A percentile compares a stretch with the other conserved stretches of the same genome.
These are phyloP conservation scores for Fusarium sp. DNA, from an alignment of 2,329 filamentous ascomycete genomes.

Conservation along the genomic window DNA sequence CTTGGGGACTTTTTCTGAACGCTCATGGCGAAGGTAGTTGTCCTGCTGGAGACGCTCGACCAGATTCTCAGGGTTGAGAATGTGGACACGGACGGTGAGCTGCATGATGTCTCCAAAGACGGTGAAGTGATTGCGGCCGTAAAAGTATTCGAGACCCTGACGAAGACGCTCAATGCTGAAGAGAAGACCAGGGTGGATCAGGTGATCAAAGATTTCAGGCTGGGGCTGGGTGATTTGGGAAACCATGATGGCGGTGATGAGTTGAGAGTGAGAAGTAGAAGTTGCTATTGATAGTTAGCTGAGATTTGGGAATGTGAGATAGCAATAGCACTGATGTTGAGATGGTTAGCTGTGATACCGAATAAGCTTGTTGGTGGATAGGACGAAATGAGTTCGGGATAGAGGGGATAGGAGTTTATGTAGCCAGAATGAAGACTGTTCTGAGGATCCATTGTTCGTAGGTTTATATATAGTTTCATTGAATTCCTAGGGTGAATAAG, in stretches of 20 bases:
- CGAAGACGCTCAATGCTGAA: not conserved
- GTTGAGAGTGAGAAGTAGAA: too few species aligned
- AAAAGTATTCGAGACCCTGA: not conserved
- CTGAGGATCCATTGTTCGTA: not conserved
- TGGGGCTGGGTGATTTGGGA: not conserved
- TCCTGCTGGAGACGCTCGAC: conserved; percentile 3
- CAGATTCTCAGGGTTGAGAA: not conserved
- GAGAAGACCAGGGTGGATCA: not conserved
- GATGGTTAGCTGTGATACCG: not conserved
- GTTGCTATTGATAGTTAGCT: not conserved
- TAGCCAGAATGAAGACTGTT: not conserved
- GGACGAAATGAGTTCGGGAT: fast-evolving
- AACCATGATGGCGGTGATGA: not conserved
- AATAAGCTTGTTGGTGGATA: not conserved
- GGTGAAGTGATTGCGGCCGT: conserved; percentile 9
- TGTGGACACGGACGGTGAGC: conserved; percentile 1
- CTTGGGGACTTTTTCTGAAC: not conserved
- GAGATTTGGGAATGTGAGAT: not conserved
- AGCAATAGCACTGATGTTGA: not conserved
- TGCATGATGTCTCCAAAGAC: conserved; percentile 25
- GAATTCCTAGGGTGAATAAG: too few species aligned
- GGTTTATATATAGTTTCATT: too few species aligned
- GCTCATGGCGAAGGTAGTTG: not conserved
- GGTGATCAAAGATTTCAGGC: not conserved
- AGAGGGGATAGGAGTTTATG: not conserved